Base-by-base conservation (phyloP, 768 basidiomycete species). In the Pisolithus tinctorius region DNA sequence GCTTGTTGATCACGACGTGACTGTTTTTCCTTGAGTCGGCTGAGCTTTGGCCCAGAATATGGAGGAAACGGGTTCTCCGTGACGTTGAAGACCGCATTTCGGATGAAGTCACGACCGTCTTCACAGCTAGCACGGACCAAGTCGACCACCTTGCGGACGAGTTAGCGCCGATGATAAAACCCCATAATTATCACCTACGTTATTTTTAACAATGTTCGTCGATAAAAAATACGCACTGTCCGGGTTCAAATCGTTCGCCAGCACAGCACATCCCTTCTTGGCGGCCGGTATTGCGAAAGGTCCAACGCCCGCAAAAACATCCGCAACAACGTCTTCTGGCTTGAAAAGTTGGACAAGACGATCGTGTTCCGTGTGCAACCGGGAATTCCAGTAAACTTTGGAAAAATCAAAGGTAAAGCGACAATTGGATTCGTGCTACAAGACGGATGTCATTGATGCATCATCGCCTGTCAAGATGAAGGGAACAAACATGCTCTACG, bases 311-410 rank as follows among this genome's bases (percentile, higher is more conserved):
- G 96, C 96, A 65, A 98, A 94, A 29, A 90, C 93, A 64, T 99
- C 96, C 3, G 83, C 93, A 23, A 98, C 69, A 17, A 98, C 80
- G 48, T 92, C 90, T 25, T 83, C 76, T 0, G 83, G 80, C 26
- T 76, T 64, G 69, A 97, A 94, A 34, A 75, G 57, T 16, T 77
- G 65, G 39, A 98, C 88, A 14, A 99, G 74, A 3, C 94, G 84
- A 26, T 83, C 81, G 62, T 99, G 96, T 63, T 99, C 96, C 4
- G 84, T 83, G 51, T 92, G 88, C 34, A 99, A 72, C 36, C 96
- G 84, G 14, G 94, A 95, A 71, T 99, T 99, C 94, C 94, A 99
- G 69, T 99, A 99, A 11, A 98, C 96, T 63, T 84, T 76, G 6
- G 87, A 84, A 63, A 98, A 99, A 66, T 99, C 93, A 60, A 99